Percentiles rank a stretch among this genome's conserved stretches.
Evolutionary conservation across 2,329 filamentous ascomycete genomes (phyloP).

Genomic region (Epichloe glyceriae): DNA sequence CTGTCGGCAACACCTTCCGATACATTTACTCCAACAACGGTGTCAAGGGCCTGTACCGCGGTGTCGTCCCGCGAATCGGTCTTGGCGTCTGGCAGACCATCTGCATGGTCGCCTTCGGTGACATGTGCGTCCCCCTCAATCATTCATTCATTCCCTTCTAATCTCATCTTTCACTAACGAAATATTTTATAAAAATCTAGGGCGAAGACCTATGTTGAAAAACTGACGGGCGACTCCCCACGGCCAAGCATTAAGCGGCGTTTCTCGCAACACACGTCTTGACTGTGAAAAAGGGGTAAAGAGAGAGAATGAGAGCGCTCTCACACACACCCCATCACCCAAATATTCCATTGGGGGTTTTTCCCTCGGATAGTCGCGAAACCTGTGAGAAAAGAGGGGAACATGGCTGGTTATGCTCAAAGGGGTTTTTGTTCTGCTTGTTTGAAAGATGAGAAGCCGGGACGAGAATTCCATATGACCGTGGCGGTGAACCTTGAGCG

Average conservation of each 20-base stretch:
- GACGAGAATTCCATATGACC: background rate
- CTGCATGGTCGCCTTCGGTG: slow-evolving; percentile 98
- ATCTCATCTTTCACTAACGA: background rate
- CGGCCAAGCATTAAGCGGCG: slow-evolving; percentile 52
- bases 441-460: background rate
- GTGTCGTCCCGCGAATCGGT: slow-evolving; percentile 85
- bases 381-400: background rate
- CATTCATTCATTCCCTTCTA: background rate
- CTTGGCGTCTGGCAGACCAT: slow-evolving; percentile 98
- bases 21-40: slow-evolving; percentile 93
- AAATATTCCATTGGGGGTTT: background rate
- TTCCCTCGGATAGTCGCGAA: background rate
- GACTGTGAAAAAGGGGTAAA: background rate
- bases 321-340: background rate
- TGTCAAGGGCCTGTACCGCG: slow-evolving; percentile 84
- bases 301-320: background rate
- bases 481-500: background rate
- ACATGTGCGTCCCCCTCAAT: slow-evolving; percentile 57
- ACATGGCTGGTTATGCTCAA: background rate
- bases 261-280: slow-evolving; percentile 8
- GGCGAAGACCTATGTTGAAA: slow-evolving; percentile 55
- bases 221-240: slow-evolving; percentile 49
- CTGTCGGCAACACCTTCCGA: slow-evolving; percentile 67
- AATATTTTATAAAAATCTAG: slow-evolving; percentile 20
- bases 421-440: background rate